phyloP scores from a whole-genome alignment of 2,329 filamentous ascomycete genomes.

The Magnaporthales sp. region DNA sequence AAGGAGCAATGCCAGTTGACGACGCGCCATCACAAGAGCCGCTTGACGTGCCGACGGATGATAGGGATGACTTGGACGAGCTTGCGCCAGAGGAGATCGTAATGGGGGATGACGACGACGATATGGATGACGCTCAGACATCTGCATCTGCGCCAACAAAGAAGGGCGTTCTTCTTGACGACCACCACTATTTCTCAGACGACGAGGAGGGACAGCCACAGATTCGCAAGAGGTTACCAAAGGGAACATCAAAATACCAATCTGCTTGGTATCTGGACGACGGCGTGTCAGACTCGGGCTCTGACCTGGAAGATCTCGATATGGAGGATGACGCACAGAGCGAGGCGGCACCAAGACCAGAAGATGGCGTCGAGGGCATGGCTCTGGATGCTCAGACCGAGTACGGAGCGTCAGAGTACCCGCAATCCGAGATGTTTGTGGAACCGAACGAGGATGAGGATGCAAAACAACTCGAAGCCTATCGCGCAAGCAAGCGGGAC shows the following conservation, averaged over 20 bases:
- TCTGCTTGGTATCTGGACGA: conserved; percentile 81
- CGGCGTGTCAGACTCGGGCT: conserved; percentile 73
- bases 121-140: conserved; percentile 33
- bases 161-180: conserved; percentile 88
- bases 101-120: conserved; percentile 61
- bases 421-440: conserved; percentile 86
- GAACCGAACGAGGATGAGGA: conserved; percentile 76
- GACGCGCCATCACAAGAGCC: conserved; percentile 43
- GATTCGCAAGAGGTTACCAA: conserved; percentile 68
- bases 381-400: conserved; percentile 63
- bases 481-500: conserved; percentile 65
- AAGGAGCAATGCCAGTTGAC: conserved; percentile 61
- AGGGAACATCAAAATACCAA: conserved; percentile 90
- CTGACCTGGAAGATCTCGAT: conserved; percentile 66
- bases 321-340: conserved; percentile 49
- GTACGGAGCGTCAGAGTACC: conserved; percentile 77
- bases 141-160: conserved; percentile 34
- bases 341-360: conserved; percentile 51
- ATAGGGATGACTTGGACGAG: conserved; percentile 74
- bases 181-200: conserved; percentile 97
- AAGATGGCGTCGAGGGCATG: conserved; percentile 73
- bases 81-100: conserved; percentile 78
- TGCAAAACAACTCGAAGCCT: conserved; percentile 70
- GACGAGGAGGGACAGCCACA: conserved; percentile 58
- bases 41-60: conserved; percentile 64